Evolutionary conservation across 2,329 filamentous ascomycete species (phyloP).

Genomic region (Rhexocercosporidium sp.): DNA sequence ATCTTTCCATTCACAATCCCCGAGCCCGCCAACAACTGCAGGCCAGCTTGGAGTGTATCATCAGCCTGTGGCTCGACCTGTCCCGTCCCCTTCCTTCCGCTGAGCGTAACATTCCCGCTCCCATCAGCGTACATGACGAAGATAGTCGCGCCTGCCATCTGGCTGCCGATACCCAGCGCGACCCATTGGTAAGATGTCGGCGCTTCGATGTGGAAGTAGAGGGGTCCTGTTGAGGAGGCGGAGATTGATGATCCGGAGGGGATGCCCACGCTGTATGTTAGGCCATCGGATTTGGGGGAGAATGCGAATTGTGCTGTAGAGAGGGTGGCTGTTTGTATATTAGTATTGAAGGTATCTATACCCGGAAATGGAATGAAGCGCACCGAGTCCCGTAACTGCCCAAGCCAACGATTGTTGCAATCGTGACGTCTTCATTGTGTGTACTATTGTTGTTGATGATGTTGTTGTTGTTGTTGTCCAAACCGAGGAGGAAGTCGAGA

Average conservation of each 20-base stretch:
- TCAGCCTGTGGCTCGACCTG: conserved; percentile 52
- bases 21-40: conserved; percentile 58
- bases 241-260: conserved; percentile 46
- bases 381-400: conserved; percentile 4
- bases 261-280: conserved; percentile 35
- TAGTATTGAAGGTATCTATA: not conserved
- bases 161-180: conserved; percentile 59
- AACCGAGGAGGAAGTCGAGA: not conserved
- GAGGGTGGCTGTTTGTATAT: not conserved
- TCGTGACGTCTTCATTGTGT: conserved; percentile 5
- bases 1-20: conserved; percentile 58
- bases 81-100: conserved; percentile 52
- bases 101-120: conserved; percentile 59
- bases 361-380: not conserved
- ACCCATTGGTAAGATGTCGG: conserved; percentile 60
- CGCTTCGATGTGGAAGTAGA: conserved; percentile 62
- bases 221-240: conserved; percentile 54
- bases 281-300: conserved; percentile 22
- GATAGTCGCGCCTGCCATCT: conserved; percentile 62
- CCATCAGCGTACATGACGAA: conserved; percentile 62
- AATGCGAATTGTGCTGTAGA: conserved; percentile 25
- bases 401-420: not conserved
- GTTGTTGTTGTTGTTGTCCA: not conserved
- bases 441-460: no score
- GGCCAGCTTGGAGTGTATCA: conserved; percentile 43